Conservation (phyloP, 441 rosid species). For the Lepidium campestre region DNA sequence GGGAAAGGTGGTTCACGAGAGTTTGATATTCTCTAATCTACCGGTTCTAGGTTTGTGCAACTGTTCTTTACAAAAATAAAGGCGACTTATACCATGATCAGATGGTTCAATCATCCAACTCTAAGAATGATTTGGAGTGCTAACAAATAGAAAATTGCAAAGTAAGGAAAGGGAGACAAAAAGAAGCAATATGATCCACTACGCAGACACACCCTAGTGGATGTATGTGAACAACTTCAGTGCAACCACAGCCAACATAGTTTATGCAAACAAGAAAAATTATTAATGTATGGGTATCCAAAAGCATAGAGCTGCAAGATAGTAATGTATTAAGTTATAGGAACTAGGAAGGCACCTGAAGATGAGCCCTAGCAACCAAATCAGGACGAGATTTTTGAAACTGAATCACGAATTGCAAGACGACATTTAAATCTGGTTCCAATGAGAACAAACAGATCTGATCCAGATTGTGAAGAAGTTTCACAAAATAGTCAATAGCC, state of each 20-base stretch:
- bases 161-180: neutral
- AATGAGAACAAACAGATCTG: slow-evolving; percentile 59
- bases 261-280: neutral
- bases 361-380: slow-evolving; percentile 90
- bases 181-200: neutral
- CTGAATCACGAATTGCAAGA: slow-evolving; percentile 66
- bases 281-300: neutral
- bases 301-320: slow-evolving; percentile 5
- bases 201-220: neutral
- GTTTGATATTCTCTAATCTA: neutral
- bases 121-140: neutral
- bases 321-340: slow-evolving; percentile 1
- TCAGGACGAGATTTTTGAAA: slow-evolving; percentile 90
- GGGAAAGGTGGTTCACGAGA: neutral
- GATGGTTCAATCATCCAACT: neutral
- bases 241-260: neutral
- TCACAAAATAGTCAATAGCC: slow-evolving; percentile 82
- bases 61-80: neutral
- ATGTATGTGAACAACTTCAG: neutral
- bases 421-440: slow-evolving; percentile 65
- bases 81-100: neutral
- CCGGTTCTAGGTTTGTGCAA: neutral
- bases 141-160: neutral
- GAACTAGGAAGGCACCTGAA: slow-evolving; percentile 56
- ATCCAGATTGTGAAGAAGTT: slow-evolving; percentile 90